Conservation (phyloP, 2,329 filamentous ascomycete species). For the Fusarium sp. region DNA sequence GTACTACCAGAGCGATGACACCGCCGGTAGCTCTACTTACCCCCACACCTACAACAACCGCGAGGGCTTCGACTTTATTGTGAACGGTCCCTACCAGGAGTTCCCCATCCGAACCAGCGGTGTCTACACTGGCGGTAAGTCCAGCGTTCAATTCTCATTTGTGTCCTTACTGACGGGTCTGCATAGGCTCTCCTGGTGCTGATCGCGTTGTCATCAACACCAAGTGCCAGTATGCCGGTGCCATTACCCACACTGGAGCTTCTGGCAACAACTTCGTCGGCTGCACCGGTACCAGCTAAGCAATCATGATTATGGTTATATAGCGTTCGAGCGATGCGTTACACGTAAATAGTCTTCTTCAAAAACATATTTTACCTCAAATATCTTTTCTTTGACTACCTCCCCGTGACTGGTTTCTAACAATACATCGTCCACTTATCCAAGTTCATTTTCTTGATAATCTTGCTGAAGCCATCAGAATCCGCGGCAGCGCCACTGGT, state of each 20-base stretch:
- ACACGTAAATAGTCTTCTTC: neutral
- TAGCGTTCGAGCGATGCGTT: neutral
- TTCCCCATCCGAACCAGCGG: slow-evolving; percentile 52
- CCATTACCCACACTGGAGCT: slow-evolving; percentile 77
- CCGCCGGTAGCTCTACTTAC: slow-evolving; percentile 49
- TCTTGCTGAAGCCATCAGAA: slow-evolving; percentile 66
- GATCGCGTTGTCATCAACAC: slow-evolving; percentile 74
- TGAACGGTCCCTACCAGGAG: slow-evolving; percentile 52
- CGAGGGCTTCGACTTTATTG: slow-evolving; percentile 52
- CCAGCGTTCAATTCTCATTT: fast-evolving
- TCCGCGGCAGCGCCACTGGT: slow-evolving; percentile 47
- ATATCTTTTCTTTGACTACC: neutral
- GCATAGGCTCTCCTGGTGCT: slow-evolving; percentile 67
- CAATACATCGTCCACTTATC: slow-evolving; percentile 62
- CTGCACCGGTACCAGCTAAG: slow-evolving; percentile 55
- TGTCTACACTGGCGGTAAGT: slow-evolving; percentile 52
- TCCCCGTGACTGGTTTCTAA: fast-evolving
- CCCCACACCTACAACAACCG: slow-evolving; percentile 55
- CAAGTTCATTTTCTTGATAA: slow-evolving; percentile 73
- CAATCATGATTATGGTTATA: fast-evolving
- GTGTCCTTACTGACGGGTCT: too few species aligned
- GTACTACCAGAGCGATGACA: slow-evolving; percentile 37
- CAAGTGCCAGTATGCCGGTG: slow-evolving; percentile 67
- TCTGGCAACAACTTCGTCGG: slow-evolving; percentile 74
- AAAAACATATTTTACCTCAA: neutral